Conservation (phyloP, 1,284 basidiomycete species). For the Cutaneotrichosporon cavernicola region DNA sequence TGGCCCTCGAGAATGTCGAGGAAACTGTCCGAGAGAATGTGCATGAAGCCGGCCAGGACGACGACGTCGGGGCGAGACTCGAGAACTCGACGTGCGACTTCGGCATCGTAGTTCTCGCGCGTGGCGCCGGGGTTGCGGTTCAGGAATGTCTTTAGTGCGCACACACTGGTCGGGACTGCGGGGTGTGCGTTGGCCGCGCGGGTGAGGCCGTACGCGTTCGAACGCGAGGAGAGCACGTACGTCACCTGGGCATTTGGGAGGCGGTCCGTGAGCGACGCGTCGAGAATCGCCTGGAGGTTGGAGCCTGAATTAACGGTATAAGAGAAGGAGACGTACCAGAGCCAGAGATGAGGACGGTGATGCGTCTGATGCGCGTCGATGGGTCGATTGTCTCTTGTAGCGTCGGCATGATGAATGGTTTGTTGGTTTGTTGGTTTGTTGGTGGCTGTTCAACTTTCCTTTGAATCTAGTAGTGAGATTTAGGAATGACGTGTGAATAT, state of each 20-base stretch:
- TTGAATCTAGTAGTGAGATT: not conserved
- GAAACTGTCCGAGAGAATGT: constrained; percentile 66
- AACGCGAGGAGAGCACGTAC: constrained; percentile 88
- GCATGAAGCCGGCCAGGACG: constrained; percentile 97
- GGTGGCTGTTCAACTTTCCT: not conserved
- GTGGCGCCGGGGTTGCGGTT: constrained; percentile 71
- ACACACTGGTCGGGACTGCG: constrained; percentile 77
- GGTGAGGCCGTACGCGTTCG: constrained; percentile 82
- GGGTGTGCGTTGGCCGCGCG: constrained; percentile 70
- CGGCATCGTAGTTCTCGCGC: constrained; percentile 80
- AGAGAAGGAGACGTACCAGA: constrained; percentile 63
- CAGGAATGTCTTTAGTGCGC: constrained; percentile 81
- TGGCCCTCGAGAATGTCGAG: constrained; percentile 54
- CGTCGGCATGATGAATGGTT: constrained; percentile 27
- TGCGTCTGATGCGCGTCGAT: constrained; percentile 37
- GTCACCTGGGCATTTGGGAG: constrained; percentile 70
- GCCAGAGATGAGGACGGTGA: constrained; percentile 74
- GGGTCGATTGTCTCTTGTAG: constrained; percentile 29
- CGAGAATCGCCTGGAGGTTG: constrained; percentile 93
- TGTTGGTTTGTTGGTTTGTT: not conserved
- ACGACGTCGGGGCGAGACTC: constrained; percentile 71
- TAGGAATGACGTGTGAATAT: not conserved
- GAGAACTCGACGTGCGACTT: constrained; percentile 73
- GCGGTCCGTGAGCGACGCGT: constrained; percentile 63
- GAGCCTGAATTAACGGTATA: constrained; percentile 62